Conservation (phyloP, 306 rosid genomes). For the Gastrolobium bilobum region DNA sequence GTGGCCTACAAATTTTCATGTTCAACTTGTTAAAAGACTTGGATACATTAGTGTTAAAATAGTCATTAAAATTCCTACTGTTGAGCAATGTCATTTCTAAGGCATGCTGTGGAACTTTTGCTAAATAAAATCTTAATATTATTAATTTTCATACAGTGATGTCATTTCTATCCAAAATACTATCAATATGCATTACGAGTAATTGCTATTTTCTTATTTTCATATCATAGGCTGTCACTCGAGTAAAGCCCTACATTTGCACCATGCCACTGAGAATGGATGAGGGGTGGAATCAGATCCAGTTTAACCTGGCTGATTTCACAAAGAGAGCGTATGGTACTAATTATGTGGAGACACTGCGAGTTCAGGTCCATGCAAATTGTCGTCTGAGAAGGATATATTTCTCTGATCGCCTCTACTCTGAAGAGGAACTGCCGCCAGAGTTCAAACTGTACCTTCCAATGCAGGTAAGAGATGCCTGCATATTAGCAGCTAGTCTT, state of each 20-base stretch:
- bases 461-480: constrained; percentile 68
- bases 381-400: constrained; percentile 95
- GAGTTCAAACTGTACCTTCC: constrained; percentile 96
- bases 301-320: constrained; percentile 83
- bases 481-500: background rate
- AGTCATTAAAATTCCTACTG: background rate
- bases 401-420: constrained; percentile 90
- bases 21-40: background rate
- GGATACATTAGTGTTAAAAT: background rate
- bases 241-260: constrained; percentile 93
- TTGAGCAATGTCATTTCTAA: background rate
- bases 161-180: constrained; percentile 34
- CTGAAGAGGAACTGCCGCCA: constrained; percentile 96
- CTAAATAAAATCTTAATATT: constrained; percentile 7
- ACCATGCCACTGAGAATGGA: constrained; percentile 93
- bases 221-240: constrained; percentile 70
- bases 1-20: background rate
- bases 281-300: constrained; percentile 98
- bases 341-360: constrained; percentile 93
- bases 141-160: background rate
- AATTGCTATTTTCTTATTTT: constrained; percentile 28
- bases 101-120: background rate
- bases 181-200: background rate
- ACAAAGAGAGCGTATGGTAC: constrained; percentile 97
- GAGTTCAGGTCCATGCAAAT: constrained; percentile 97